Evolutionary conservation across 768 basidiomycete species (phyloP), one percentile per base, ranked within the genome.

Genomic region (Leucosporidium yakuticum): DNA sequence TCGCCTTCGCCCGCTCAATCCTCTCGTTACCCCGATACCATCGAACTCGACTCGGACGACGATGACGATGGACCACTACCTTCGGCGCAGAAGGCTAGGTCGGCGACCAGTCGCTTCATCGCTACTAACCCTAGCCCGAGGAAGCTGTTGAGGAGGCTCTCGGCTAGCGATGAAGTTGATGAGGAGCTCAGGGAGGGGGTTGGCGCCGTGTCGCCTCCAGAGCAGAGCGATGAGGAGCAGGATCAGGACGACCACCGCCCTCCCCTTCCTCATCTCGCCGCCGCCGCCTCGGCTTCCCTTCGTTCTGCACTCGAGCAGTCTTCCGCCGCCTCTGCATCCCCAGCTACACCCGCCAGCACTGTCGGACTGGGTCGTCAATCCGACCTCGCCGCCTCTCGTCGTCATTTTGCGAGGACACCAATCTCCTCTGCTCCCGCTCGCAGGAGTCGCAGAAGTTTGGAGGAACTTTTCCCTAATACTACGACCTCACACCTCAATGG

Each of bases 91-190:
- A 44, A 44, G 39, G 11, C 39, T 8, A 44, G 39, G 39, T 44
- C 39, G 8, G 39, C 39, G 39, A 44, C 39, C 8, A 44, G 39
- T n/a, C 34, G 34, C 36, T 57, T 53, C 9, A 63, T 29, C 62
- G 44, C 53, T 75, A 73, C 65, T 36, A 78, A 80, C 36, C 69
- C 79, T 21, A 85, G 82, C 68, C 83, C 85, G 4, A 79, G 82
- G 27, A 81, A 80, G 64, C 69, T 79, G 39, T 65, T 80, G 39
- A 80, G 82, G 21, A 73, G 78, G 47, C 69, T 80, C 17, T 80
- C 81, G 57, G 76, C 79, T 8, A 77, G 80, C 4, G 80, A 81
- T 50, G 83, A 83, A 55, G 78, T 80, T 11, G 80, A 83, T 39
- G 79, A 79, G 9, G 80, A 81, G 54, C 73, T 82, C 7, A 77